These are phyloP conservation scores for Malassezia yamatoensis DNA, from an alignment of 1,284 basidiomycete species.

Conservation along the genomic window DNA sequence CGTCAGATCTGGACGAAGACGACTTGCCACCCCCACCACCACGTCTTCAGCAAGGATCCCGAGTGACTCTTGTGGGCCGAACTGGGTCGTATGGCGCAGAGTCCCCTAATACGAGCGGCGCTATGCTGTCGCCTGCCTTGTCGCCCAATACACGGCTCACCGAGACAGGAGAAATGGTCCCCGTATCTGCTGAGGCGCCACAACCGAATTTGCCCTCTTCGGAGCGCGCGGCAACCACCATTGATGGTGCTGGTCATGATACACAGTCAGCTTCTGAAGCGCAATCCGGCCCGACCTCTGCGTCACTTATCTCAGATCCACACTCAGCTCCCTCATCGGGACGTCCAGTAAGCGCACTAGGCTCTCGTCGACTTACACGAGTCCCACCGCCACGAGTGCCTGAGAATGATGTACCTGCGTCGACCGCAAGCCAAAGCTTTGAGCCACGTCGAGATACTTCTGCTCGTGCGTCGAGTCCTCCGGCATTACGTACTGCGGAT, in stretches of 20 bases:
- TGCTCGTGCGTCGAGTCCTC: background rate
- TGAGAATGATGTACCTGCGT: background rate
- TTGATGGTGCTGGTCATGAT: too few species aligned
- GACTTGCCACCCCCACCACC: background rate
- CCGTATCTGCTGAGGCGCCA: too few species aligned
- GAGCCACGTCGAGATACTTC: background rate
- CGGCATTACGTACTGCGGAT: background rate
- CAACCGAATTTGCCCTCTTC: too few species aligned
- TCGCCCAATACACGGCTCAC: background rate
- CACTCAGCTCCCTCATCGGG: too few species aligned
- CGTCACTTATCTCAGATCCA: too few species aligned
- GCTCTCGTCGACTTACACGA: background rate
- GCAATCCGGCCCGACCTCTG: too few species aligned
- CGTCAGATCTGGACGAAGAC: background rate
- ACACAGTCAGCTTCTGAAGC: too few species aligned
- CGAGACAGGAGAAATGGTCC: background rate
- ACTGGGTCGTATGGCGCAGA: background rate
- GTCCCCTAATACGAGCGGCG: background rate
- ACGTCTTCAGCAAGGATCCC: background rate
- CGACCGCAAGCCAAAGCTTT: background rate
- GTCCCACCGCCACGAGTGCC: background rate
- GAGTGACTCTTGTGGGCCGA: background rate
- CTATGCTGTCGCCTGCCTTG: background rate
- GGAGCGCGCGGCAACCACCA: too few species aligned
- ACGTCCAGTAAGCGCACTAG: too few species aligned